Base-by-base conservation (phyloP, 2,329 filamentous ascomycete genomes). In the Aspergillus candidus region DNA sequence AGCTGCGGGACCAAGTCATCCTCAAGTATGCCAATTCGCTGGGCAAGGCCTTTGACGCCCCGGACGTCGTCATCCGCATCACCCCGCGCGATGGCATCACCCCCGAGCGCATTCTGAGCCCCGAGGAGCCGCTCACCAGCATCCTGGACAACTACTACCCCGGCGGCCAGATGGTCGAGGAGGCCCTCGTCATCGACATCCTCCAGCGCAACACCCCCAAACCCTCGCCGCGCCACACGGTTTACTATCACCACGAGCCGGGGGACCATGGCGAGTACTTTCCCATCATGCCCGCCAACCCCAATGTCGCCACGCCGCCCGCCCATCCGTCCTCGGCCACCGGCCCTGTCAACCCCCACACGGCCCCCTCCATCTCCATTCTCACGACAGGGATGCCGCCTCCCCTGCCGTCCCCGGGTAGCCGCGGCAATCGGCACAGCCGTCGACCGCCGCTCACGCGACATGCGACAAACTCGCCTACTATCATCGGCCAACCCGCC, bases 1-100 rank as follows among this genome's bases (percentile, higher is more conserved):
- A 96, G 68, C 84, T 95, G 49, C 85, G 91, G 56, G 93, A 96
- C 56, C 81, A 88, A 74, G 93, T 97, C 45, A 72, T 97, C 56
- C 82, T 81, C 59, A 97, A 97, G 72, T 98, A 97, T 66, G 82
- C 83, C 56, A 97, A 98, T 68, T 94, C 89, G 11, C 75, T 98
- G 18, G 91, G 91, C 40, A 83, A 83, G 56, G 86, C 79, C 41
- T 96, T 90, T 66, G 93, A 98, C 69, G 78, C 93, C 10, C 93
- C 93, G 11, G 93, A 98, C 65, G 78, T 98, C 46, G 82, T 79
- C 10, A 74, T 97, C 51, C 82, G 86, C 51, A 86, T 97, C 54
- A 65, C 77, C 12, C 80, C 86, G n/a, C 78, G 88, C 44, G 84
- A 88, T 32, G 59, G 63, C 12, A 48, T 56, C 68, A 77, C 61